Evolutionary conservation across 164 flowering plant species (phyloP), one percentile per base, ranked within the genome.

Genomic region (Echeveria elegans): DNA sequence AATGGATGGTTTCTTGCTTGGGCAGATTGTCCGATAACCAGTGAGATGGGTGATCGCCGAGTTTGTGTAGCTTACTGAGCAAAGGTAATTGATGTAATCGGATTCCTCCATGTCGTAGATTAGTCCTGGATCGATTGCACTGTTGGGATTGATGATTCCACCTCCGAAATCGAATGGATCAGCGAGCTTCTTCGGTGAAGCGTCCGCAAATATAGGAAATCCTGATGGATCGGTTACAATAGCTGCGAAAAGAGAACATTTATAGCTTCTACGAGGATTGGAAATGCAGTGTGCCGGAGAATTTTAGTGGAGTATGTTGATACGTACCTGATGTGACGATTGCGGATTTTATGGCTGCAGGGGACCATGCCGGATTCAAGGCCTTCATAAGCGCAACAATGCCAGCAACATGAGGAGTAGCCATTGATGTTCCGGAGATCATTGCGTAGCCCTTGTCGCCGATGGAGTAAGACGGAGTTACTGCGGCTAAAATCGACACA

Each of bases 321-420:
- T 7, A 40, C 29, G 45, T 53, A 81, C 84, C 86, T 18, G 86
- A 81, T 9, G 88, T 82, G 45, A 84, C 60, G 1, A 84, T 58
- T 14, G 86, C 83, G 0, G 86, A 82, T 64, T 71, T 80, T 21
- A 82, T 75, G 24, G 80, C 83, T 18, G 84, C 86, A 43, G 86
- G 86, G 14, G 83, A 73, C 88, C 84, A 84, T 50, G 64, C 60
- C 4, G 75, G 80, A 30, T 79, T 80, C 30, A 75, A 1, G 4
- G 81, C 69, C 73, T 77, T 82, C 66, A 84, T 72, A 24, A 80
- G 80, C 5, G 83, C 82, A 2, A 70, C 86, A 12, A 82, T 67
- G 41, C 82, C 88, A 0, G 83, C 32, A 1, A 82, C 73, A 58
- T 81, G 82, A 52, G 88, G 88, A 68, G 77, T 69, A 15, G 86